phyloP scores from a whole-genome alignment of 2,329 filamentous ascomycete genomes.

The Anisogramma anomala region DNA sequence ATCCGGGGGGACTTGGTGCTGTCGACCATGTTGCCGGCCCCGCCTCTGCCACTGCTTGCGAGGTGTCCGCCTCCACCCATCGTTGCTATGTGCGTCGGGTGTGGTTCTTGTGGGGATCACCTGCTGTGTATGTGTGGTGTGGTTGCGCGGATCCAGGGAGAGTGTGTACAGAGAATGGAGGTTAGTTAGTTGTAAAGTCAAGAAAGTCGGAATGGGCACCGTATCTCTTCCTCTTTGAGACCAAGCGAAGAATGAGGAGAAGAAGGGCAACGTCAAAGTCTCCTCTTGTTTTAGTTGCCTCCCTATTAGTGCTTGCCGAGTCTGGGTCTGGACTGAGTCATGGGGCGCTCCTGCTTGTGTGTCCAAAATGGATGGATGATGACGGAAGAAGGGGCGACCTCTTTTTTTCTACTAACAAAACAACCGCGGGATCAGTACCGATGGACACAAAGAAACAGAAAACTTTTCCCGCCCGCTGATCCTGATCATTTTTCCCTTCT shows the following conservation, averaged over 20 bases:
- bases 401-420: background rate
- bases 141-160: no score
- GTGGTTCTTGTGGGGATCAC: no score
- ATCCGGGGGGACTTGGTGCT: constrained; percentile 35
- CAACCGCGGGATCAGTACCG: no score
- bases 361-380: no score
- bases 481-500: no score
- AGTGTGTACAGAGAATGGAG: no score
- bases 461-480: no score
- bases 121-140: background rate
- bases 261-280: background rate
- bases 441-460: no score
- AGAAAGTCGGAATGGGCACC: no score
- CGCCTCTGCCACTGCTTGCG: constrained; percentile 49
- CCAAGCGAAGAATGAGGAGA: no score
- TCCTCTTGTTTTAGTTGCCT: background rate
- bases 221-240: no score
- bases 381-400: background rate
- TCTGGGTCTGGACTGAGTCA: background rate
- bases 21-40: constrained; percentile 63
- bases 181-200: no score
- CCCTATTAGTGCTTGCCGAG: background rate
- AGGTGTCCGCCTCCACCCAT: constrained; percentile 1
- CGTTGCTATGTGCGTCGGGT: background rate
- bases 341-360: background rate